phyloP scores from a whole-genome alignment of 495 filamentous ascomycete species.

The Aspergillus nidulans region DNA sequence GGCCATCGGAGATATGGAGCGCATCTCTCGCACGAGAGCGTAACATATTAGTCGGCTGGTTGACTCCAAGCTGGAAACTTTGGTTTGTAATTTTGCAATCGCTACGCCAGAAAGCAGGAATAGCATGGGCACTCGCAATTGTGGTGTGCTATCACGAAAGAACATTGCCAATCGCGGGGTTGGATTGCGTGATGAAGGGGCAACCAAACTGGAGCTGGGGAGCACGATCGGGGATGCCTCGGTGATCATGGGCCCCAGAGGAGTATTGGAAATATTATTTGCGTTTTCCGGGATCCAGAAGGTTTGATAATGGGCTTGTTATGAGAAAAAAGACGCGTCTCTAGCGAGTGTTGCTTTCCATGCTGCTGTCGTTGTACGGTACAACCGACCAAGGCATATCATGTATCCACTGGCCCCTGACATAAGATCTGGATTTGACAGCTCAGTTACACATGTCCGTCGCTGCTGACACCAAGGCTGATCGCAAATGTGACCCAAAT shows the following conservation, averaged over 20 bases:
- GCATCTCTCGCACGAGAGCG: constrained; percentile 5
- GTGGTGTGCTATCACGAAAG: background rate
- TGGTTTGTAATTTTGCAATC: constrained; percentile 3
- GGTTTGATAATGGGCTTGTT: no score
- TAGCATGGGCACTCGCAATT: background rate
- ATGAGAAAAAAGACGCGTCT: no score
- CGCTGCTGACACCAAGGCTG: no score
- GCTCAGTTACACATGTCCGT: background rate
- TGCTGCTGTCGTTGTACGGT: no score
- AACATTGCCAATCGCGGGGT: constrained; percentile 38
- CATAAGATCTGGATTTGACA: background rate
- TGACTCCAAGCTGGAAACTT: background rate
- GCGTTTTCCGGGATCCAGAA: no score
- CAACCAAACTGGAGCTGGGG: background rate
- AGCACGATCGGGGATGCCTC: background rate
- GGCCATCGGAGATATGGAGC: background rate
- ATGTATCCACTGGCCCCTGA: no score
- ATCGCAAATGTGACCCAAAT: constrained; percentile 27
- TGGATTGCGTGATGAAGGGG: constrained; percentile 32
- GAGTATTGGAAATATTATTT: no score
- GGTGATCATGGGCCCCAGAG: no score
- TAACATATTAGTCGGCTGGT: no score
- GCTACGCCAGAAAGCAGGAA: background rate
- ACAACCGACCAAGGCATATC: no score
- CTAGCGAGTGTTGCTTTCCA: no score